These are phyloP conservation scores for Torulaspora maleeae DNA, from an alignment of 805 yeast species.

Conservation along the genomic window DNA sequence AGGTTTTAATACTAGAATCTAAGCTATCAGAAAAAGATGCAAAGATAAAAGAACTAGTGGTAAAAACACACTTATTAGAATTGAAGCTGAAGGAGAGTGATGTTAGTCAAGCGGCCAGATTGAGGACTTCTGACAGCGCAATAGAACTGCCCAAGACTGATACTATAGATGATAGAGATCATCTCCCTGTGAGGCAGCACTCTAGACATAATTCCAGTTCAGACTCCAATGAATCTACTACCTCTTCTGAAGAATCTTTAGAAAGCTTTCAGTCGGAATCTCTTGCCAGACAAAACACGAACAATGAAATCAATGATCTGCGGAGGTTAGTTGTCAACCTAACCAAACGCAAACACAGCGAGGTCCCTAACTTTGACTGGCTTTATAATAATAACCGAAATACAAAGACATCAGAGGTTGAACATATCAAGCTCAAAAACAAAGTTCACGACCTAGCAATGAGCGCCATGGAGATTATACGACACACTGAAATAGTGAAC, in stretches of 20 bases:
- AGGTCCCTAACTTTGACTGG: constrained; percentile 3
- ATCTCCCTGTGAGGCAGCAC: neutral
- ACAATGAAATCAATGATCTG: constrained; percentile 44
- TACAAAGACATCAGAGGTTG: neutral
- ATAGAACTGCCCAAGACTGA: neutral
- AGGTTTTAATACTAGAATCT: neutral
- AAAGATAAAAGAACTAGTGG: constrained; percentile 38
- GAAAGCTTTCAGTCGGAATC: neutral
- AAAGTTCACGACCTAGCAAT: neutral
- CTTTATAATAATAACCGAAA: neutral
- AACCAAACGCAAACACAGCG: constrained; percentile 8
- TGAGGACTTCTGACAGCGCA: neutral
- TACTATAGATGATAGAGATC: neutral
- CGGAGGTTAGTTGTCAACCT: constrained; percentile 32
- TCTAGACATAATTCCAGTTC: too few relatives aligned
- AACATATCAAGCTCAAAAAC: neutral
- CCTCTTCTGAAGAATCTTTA: too few relatives aligned
- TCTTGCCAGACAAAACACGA: constrained; percentile 36
- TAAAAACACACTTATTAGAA: constrained; percentile 45
- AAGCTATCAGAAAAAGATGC: neutral
- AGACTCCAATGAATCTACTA: neutral
- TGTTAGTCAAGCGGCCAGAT: constrained; percentile 1
- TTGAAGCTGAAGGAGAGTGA: constrained; percentile 39
- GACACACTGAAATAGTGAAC: neutral
- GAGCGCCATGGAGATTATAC: constrained; percentile 1